A percentile compares a stretch with the other conserved stretches of the same genome.
Evolutionary conservation across 2,329 filamentous ascomycete species (phyloP).

Genomic region (Penicillium nordicum): DNA sequence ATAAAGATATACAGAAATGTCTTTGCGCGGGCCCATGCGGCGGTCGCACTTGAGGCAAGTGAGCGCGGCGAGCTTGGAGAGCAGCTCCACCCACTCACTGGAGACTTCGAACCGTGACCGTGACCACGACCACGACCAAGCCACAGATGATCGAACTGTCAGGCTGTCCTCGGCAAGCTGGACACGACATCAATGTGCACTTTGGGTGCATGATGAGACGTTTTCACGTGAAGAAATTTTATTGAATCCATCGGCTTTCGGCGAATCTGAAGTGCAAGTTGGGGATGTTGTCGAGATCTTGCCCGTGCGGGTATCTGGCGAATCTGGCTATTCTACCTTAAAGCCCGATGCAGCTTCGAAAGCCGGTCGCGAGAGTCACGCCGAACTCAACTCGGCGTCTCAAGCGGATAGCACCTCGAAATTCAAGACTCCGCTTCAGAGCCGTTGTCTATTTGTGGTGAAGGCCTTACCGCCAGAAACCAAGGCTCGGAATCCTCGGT

Average conservation of each 20-base stretch:
- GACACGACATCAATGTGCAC: conserved; percentile 41
- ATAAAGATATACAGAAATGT: conserved; percentile 29
- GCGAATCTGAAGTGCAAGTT: conserved; percentile 58
- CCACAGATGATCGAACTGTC: conserved; percentile 26
- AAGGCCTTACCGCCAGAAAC: conserved; percentile 68
- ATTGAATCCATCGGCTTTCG: conserved; percentile 70
- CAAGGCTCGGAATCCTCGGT: conserved; percentile 59
- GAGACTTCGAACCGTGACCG: conserved; percentile 28
- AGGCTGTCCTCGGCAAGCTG: conserved; percentile 28
- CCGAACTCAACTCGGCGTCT: conserved; percentile 23
- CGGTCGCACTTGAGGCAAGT: conserved; percentile 43
- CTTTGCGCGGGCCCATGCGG: conserved; percentile 38
- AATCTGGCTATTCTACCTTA: conserved; percentile 33
- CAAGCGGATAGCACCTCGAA: conserved; percentile 30
- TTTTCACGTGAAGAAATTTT: conserved; percentile 76
- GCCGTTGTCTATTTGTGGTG: conserved; percentile 65
- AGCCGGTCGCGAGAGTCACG: conserved; percentile 26
- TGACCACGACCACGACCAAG: conserved; percentile 27
- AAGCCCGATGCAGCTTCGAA: conserved; percentile 30
- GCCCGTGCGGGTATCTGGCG: conserved; percentile 49
- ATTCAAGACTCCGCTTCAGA: conserved; percentile 36
- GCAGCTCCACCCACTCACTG: conserved; percentile 32
- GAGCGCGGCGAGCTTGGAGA: conserved; percentile 40
- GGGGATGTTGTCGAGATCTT: conserved; percentile 72
- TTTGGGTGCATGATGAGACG: conserved; percentile 66